Conservation (phyloP, 1,284 basidiomycete species). For the Pterulicium gracile region DNA sequence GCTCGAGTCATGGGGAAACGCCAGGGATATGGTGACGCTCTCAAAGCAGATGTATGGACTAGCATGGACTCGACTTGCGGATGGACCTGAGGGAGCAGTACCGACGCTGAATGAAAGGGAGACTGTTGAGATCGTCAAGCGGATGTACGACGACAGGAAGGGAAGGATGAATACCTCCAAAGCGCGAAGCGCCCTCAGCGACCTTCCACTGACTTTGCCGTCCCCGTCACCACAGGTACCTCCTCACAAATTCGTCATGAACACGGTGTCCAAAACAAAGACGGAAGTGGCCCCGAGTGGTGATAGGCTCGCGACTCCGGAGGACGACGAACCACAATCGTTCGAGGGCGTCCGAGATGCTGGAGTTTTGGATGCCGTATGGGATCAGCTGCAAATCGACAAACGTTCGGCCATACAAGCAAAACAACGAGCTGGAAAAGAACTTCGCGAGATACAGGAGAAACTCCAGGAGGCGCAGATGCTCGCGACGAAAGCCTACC, state of each 20-base stretch:
- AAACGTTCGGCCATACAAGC: background rate
- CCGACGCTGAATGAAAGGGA: background rate
- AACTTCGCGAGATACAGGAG: conserved; percentile 3
- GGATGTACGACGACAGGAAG: background rate
- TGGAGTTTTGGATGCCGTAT: conserved; percentile 4
- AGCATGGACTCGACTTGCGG: background rate
- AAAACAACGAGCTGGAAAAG: background rate
- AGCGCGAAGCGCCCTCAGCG: background rate
- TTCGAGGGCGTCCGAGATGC: conserved; percentile 12
- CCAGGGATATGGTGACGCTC: conserved; percentile 45
- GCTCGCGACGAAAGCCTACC: conserved; percentile 7
- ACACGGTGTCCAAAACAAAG: conserved; percentile 14
- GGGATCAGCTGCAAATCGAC: conserved; percentile 8
- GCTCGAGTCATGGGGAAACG: conserved; percentile 52
- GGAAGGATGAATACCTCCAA: background rate
- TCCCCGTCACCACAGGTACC: background rate
- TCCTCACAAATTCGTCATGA: conserved; percentile 10
- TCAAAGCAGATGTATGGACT: conserved; percentile 20
- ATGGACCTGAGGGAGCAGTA: background rate
- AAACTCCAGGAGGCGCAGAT: conserved; percentile 12
- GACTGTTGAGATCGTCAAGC: background rate
- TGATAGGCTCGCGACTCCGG: no score
- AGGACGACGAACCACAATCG: conserved; percentile 18
- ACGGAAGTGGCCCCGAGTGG: conserved; percentile 14
- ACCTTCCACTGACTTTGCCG: background rate